A percentile compares a stretch with the other conserved stretches of the same genome.
phyloP scores from a whole-genome alignment of 139 green algal species.

The Chlamydomonas sp. region DNA sequence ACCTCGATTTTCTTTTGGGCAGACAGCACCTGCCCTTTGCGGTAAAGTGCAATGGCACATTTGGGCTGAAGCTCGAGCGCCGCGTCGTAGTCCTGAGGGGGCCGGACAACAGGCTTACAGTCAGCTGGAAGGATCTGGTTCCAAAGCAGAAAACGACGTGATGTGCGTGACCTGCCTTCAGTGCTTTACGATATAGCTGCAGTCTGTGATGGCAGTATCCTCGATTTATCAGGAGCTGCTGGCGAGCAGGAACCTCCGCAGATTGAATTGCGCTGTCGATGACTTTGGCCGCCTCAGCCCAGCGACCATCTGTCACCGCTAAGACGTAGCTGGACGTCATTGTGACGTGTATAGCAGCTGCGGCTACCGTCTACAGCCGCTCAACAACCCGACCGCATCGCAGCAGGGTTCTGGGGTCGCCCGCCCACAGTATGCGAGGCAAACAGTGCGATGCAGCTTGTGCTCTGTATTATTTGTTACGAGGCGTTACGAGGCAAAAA shows the following conservation, averaged over 20 bases:
- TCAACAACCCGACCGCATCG: no score
- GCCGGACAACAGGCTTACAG: no score
- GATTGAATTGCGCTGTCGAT: conserved; percentile 39
- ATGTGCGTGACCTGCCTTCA: conserved; percentile 69
- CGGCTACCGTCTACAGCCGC: no score
- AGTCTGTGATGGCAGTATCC: conserved; percentile 72
- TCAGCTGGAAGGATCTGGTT: no score
- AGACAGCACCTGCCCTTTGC: conserved; percentile 70
- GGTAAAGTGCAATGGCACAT: conserved; percentile 55
- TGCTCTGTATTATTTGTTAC: no score
- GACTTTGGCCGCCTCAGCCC: conserved; percentile 21
- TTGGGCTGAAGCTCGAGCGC: conserved; percentile 43
- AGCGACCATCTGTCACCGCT: conserved; percentile 7
- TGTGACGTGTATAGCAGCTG: background rate
- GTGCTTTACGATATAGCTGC: conserved; percentile 75
- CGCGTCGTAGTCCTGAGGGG: conserved; percentile 75
- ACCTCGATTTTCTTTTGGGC: conserved; percentile 71
- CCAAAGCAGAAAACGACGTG: background rate
- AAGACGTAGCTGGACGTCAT: conserved; percentile 2
- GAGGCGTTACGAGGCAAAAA: no score
- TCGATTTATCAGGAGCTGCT: conserved; percentile 68
- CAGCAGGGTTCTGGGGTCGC: no score
- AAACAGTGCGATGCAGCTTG: no score
- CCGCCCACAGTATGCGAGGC: no score
- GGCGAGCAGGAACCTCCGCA: conserved; percentile 5